A percentile compares a stretch with the other conserved stretches of the same genome.
Evolutionary conservation across 2,329 filamentous ascomycete species (phyloP).

Genomic region (Juglanconis juglandina): DNA sequence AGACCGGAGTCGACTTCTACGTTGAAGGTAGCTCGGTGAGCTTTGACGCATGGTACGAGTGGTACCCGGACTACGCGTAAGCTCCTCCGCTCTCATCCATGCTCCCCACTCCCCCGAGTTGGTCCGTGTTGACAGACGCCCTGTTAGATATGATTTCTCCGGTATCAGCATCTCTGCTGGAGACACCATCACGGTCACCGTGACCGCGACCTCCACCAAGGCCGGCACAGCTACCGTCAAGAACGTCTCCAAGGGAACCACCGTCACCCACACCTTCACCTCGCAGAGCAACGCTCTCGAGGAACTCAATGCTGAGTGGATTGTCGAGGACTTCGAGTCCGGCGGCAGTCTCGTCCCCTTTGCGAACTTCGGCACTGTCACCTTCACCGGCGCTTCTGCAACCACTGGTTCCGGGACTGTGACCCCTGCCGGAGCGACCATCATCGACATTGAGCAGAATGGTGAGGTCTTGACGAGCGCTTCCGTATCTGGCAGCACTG

Average conservation of each 20-base stretch:
- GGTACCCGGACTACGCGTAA: conserved; percentile 52
- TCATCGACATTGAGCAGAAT: conserved; percentile 64
- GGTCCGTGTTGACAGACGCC: background rate
- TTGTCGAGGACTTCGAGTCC: conserved; percentile 53
- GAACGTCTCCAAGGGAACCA: conserved; percentile 47
- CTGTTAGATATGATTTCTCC: conserved; percentile 20
- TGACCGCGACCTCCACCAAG: conserved; percentile 36
- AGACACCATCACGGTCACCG: conserved; percentile 26
- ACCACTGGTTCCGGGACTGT: conserved; percentile 27
- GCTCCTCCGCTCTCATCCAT: background rate
- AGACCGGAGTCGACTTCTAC: conserved; percentile 56
- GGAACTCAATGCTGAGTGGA: conserved; percentile 60
- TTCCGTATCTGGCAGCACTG: conserved; percentile 19
- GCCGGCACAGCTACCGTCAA: conserved; percentile 42
- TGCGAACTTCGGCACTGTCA: conserved; percentile 44
- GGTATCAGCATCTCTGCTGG: conserved; percentile 22
- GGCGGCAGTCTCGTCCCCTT: conserved; percentile 38
- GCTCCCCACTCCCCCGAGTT: background rate
- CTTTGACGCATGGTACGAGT: conserved; percentile 60
- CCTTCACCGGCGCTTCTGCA: conserved; percentile 40
- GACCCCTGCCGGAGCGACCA: conserved; percentile 47
- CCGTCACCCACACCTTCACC: conserved; percentile 48
- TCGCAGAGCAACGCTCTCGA: conserved; percentile 42
- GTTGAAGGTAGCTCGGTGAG: conserved; percentile 35
- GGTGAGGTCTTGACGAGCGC: conserved; percentile 51